Conservation (phyloP, 1,139 yeast genomes). For the Starmera stellimalicola region DNA sequence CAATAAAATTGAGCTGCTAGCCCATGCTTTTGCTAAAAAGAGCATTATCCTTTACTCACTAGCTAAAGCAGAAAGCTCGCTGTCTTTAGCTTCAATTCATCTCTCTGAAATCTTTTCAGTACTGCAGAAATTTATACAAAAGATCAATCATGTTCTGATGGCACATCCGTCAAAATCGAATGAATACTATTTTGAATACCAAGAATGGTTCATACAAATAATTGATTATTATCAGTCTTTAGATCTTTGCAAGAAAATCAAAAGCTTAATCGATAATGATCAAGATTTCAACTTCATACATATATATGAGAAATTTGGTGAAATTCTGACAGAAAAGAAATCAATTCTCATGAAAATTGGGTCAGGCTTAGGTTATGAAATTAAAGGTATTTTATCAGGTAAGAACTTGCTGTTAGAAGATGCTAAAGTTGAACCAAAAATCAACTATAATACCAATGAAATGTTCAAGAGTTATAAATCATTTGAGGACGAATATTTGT, state of each 20-base stretch:
- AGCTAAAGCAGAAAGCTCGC: slow-evolving; percentile 23
- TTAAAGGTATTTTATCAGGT: slow-evolving; percentile 37
- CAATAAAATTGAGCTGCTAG: slow-evolving; percentile 3
- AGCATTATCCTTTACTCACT: slow-evolving; percentile 23
- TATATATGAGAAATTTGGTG: slow-evolving; percentile 35
- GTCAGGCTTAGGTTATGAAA: slow-evolving; percentile 22
- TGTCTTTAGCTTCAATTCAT: slow-evolving; percentile 27
- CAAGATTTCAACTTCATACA: slow-evolving; percentile 6
- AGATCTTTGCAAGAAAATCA: slow-evolving; percentile 10
- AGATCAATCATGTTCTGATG: slow-evolving; percentile 23
- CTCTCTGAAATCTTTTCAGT: slow-evolving; percentile 23
- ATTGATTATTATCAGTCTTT: slow-evolving; percentile 11
- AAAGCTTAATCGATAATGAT: slow-evolving; percentile 1
- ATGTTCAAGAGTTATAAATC: slow-evolving; percentile 12
- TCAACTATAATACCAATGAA: slow-evolving; percentile 8
- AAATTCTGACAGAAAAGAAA: slow-evolving; percentile 35
- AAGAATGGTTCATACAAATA: slow-evolving; percentile 16
- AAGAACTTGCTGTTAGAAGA: slow-evolving; percentile 7
- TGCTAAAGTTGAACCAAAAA: neutral
- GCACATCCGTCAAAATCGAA: slow-evolving; percentile 16
- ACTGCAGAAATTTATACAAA: slow-evolving; percentile 31
- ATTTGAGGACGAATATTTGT: slow-evolving; percentile 22
- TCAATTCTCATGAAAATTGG: slow-evolving; percentile 34
- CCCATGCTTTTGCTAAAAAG: slow-evolving; percentile 28
- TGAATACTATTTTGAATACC: slow-evolving; percentile 7